Evolutionary conservation across 176 grass and related monocot species (phyloP).

Genomic region (Triticum turgidum): DNA sequence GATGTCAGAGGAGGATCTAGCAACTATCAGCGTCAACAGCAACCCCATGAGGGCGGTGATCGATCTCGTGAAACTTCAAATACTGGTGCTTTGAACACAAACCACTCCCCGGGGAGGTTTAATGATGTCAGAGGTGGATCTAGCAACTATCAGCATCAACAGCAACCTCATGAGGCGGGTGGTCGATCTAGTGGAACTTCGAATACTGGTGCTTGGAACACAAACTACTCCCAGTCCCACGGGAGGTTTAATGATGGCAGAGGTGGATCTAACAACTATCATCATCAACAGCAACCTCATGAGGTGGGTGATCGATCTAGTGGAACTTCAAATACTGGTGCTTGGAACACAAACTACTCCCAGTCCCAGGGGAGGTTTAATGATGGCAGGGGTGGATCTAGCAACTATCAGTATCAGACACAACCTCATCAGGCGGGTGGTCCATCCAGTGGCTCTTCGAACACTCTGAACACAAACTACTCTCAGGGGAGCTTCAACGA

Average conservation of each 20-base stretch:
- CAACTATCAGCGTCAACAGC: conserved; percentile 31
- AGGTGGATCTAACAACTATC: conserved; percentile 19
- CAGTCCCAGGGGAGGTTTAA: neutral
- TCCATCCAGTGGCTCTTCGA: neutral
- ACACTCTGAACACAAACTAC: conserved; percentile 18
- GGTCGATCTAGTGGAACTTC: neutral
- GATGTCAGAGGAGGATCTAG: conserved; percentile 30
- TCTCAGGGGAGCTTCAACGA: conserved; percentile 25
- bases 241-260: conserved; percentile 24
- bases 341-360: neutral
- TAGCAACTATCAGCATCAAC: conserved; percentile 27
- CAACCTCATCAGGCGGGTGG: conserved; percentile 1
- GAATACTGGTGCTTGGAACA: conserved; percentile 13
- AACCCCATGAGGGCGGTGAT: conserved; percentile 5
- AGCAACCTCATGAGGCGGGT: conserved; percentile 11
- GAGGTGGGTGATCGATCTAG: neutral
- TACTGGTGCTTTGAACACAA: conserved; percentile 8
- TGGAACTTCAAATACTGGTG: neutral
- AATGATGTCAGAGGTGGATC: conserved; percentile 30
- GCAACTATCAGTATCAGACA: conserved; percentile 28
- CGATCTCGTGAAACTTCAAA: conserved; percentile 9
- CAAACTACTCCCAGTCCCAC: neutral
- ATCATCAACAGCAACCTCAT: neutral
- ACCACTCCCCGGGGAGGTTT: conserved; percentile 17
- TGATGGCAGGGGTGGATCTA: neutral